Percentiles rank a stretch among this genome's conserved stretches.
Evolutionary conservation across 139 green algal species (phyloP).

Genomic region (Ulvella scutata): DNA sequence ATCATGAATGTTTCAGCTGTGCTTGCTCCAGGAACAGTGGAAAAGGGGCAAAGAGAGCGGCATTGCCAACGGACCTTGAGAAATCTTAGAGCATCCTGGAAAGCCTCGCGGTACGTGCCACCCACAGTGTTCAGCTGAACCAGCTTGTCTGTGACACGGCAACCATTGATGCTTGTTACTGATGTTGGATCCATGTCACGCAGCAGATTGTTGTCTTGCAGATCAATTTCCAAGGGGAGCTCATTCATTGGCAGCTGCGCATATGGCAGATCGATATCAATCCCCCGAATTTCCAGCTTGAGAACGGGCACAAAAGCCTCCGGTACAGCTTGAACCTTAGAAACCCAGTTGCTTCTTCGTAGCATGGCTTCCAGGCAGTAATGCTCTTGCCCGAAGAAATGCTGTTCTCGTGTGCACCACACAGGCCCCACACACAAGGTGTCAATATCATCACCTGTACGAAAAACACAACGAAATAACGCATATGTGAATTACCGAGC

Average conservation of each 20-base stretch:
- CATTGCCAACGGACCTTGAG: background rate
- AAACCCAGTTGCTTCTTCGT: conserved; percentile 37
- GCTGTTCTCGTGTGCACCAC: conserved; percentile 47
- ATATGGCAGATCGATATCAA: conserved; percentile 90
- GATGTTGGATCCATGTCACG: conserved; percentile 70
- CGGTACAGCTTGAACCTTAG: conserved; percentile 59
- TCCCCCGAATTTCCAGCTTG: conserved; percentile 74
- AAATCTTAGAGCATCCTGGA: background rate
- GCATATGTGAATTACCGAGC: no score
- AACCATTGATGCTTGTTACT: conserved; percentile 77
- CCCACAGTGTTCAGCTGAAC: background rate
- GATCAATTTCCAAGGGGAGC: conserved; percentile 55
- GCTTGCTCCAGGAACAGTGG: conserved; percentile 59
- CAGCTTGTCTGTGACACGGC: conserved; percentile 23
- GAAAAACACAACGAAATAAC: background rate
- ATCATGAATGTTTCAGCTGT: conserved; percentile 78
- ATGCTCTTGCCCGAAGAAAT: conserved; percentile 79
- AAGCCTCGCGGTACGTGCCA: background rate
- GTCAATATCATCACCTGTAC: conserved; percentile 85
- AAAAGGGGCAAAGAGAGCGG: conserved; percentile 10
- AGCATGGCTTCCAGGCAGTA: conserved; percentile 50
- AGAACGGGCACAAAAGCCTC: conserved; percentile 89
- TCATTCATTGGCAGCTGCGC: conserved; percentile 38
- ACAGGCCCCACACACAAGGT: conserved; percentile 80
- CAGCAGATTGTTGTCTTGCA: conserved; percentile 52